A percentile compares a stretch with the other conserved stretches of the same genome.
Evolutionary conservation across 768 basidiomycete species (phyloP).

Genomic region (Lyophyllum atratum): DNA sequence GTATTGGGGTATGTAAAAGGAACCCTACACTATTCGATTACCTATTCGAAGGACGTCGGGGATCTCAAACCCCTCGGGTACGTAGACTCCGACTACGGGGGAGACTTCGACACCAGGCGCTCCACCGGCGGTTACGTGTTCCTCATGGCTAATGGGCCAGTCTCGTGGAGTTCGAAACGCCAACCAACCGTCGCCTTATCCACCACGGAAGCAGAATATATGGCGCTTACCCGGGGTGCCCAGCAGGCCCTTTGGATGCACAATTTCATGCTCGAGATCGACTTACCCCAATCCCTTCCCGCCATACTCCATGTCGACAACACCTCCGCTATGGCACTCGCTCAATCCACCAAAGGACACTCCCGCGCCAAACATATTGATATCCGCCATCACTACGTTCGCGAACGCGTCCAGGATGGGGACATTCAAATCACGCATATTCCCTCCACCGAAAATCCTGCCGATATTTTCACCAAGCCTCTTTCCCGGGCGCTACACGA

Average conservation of each 20-base stretch:
- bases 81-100: conserved; percentile 30
- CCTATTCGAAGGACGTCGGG: conserved; percentile 11
- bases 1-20: conserved; percentile 36
- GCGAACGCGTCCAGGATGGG: background rate
- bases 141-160: conserved; percentile 20
- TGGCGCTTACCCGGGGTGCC: background rate
- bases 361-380: background rate
- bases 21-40: conserved; percentile 24
- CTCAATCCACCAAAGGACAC: background rate
- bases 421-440: background rate
- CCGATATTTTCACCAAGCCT: background rate
- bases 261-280: conserved; percentile 2
- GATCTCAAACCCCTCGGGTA: conserved; percentile 10
- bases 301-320: background rate
- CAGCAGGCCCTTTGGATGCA: conserved; percentile 4
- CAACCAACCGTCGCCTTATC: conserved; percentile 29
- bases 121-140: conserved; percentile 29
- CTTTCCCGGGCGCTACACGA: background rate
- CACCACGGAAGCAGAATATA: too few relatives aligned
- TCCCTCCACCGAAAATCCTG: background rate
- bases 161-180: conserved; percentile 29
- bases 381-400: background rate
- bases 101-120: conserved; percentile 21
- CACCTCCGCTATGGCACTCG: background rate
- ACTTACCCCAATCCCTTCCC: background rate